phyloP scores from a whole-genome alignment of 768 basidiomycete genomes.

The Termitomyces eurrhizus region DNA sequence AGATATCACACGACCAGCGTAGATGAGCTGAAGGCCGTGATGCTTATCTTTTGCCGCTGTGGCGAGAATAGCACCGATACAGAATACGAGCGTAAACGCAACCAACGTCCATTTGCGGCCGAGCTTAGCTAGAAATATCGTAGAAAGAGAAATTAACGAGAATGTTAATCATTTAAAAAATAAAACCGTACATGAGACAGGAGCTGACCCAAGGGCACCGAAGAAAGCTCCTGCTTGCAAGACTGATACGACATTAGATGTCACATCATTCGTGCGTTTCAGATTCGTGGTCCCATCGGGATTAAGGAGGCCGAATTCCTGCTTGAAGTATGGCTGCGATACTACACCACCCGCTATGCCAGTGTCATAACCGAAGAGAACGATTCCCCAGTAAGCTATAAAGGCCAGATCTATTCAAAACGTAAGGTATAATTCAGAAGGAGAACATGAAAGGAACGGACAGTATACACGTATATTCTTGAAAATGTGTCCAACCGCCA shows the following conservation, averaged over 20 bases:
- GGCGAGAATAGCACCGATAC: constrained; percentile 69
- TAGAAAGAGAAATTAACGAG: background rate
- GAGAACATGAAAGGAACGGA: constrained; percentile 24
- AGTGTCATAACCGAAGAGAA: constrained; percentile 82
- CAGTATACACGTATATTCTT: constrained; percentile 68
- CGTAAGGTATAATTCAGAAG: background rate
- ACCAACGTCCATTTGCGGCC: constrained; percentile 67
- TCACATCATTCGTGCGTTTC: constrained; percentile 45
- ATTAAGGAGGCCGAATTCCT: constrained; percentile 56
- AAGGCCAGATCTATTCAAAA: constrained; percentile 59
- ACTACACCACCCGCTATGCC: constrained; percentile 51
- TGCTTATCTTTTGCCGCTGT: constrained; percentile 54
- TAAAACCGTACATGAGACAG: constrained; percentile 53
- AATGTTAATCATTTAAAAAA: background rate
- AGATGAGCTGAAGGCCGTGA: constrained; percentile 65
- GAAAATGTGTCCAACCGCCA: constrained; percentile 20
- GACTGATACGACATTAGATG: constrained; percentile 83
- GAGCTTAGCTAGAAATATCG: constrained; percentile 40
- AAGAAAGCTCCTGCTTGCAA: constrained; percentile 89
- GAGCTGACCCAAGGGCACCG: constrained; percentile 73
- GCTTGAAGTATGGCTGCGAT: constrained; percentile 52
- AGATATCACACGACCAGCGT: constrained; percentile 75
- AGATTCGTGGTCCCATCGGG: constrained; percentile 37
- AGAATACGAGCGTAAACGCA: constrained; percentile 58
- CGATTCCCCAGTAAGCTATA: constrained; percentile 72